Evolutionary conservation across 257 asterid genomes (phyloP), one percentile per base, ranked within the genome.

Genomic region (Solanum tarapatanum): DNA sequence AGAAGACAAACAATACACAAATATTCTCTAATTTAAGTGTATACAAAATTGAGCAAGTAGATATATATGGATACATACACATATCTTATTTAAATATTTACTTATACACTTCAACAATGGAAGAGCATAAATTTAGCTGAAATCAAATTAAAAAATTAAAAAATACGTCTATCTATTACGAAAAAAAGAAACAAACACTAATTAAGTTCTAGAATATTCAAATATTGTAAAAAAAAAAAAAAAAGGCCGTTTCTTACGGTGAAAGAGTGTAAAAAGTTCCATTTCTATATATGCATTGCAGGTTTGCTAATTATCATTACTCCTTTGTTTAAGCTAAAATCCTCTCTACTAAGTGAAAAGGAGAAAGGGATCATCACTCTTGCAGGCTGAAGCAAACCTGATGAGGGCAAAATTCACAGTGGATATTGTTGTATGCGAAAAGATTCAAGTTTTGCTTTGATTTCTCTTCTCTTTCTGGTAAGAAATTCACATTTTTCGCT

Each of bases 391-490:
- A 36, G 41, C 58, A 23, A 24, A 11, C 17, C 28, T 9, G 39
- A 37, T 39, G 87, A 83, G 68, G 48, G 82, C 3, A 32, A 82
- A 41, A 70, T 64, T 70, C 51, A 58, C 14, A 33, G 48, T 87
- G 91, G 89, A 75, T 32, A 84, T 89, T 26, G 24, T 88, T 37
- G 36, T 32, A 23, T 7, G 30, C 45, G 16, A 13, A 82, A 35
- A 21, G 9, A 74, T 37, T 28, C 32, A n/a, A 30, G 0, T 11
- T 36, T 64, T 24, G 64, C 5, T 80, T 64, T 43, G 60, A 32
- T 70, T 85, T 45, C 43, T 72, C 6, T 89, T 80, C 48, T 45
- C 73, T 39, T 24, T 79, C 68, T 37, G 89, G 91, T 87, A 83
- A 87, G 87, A 14, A 11, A 5, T 58, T 74, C 23, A 28, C 7